Evolutionary conservation across 768 basidiomycete species (phyloP), one percentile per base, ranked within the genome.

Genomic region (Lactarius deliciosus): DNA sequence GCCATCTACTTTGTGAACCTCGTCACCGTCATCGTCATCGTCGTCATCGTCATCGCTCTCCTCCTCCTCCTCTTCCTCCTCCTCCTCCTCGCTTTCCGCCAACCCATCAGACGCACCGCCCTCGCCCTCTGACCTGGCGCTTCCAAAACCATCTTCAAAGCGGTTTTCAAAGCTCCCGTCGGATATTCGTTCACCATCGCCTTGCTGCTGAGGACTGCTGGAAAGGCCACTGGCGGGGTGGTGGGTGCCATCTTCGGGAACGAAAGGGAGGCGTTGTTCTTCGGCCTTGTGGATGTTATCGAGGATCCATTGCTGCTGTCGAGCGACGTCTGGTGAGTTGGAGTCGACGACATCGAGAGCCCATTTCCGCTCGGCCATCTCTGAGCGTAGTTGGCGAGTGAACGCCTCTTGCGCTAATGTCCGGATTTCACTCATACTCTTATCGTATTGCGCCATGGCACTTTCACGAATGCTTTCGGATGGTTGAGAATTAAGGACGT

Each of bases 291-390:
- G 61, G 54, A 71, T 69, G 30, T 45, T 58, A 7, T 71, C 70
- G 30, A 71, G 60, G 54, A 70, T 71, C 64, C 41, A 60, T 63
- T 71, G 70, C 57, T 71, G 70, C 60, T 71, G 62, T 25, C 65
- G 53, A n/a, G 45, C 60, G 40, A 70, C 68, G 47, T 70, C 68
- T 5, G 68, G 68, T 15, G 70, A 70, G n/a, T 68, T 64, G 22
- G 59, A 45, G 34, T 55, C 61, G 25, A 64, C 64, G 10, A 63
- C 40, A 34, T 69, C 36, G 3, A 69, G 58, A 5, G 68, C 68
- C 68, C 68, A 69, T 57, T 65, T 64, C 53, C 70, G 70, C 36
- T 71, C 65, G 7, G 61, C 54, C 47, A 64, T 69, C 57, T 71
- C 70, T 47, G 22, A 11, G 32, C 61, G 57, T 6, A 71, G 56